Evolutionary conservation across 2,329 filamentous ascomycete genomes (phyloP), one percentile per base, ranked within the genome.

Genomic region (Fusarium acutatum): DNA sequence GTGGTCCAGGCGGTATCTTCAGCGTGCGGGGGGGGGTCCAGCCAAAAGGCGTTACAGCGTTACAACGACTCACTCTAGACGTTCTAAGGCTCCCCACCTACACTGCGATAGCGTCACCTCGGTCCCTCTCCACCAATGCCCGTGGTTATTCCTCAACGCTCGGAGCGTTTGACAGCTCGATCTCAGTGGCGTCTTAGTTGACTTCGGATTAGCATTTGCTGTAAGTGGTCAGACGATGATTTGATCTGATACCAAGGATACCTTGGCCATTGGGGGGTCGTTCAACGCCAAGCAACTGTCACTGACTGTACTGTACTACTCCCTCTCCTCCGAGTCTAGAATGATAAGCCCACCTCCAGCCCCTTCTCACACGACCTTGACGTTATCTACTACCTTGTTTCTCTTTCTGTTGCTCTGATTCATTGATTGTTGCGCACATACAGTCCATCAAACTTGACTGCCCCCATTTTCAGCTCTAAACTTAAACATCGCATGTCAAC

Each of bases 301-400:
- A 74, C 63, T 64, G 61, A 71, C 44, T 44, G 58, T 64, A 71
- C 44, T 44, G 50, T 64, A 63, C 47, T 53, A 44, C 64, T 62
- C 47, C 44, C 32, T 30, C 35, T 32, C 37, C 20, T 24, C 35
- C 30, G 38, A 41, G 50, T 32, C 64, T 54, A 70, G 53, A 58
- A 73, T 74, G 75, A 78, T 78, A 75, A 78, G 75, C 76, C 69
- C 71, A 73, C 73, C 59, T 72, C 64, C 71, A 66, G 71, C 71
- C 75, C 71, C 73, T 73, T 73, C 68, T 66, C 67, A 62, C 67
- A 53, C 52, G 56, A 69, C 46, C 60, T 69, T 38, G 59, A 67
- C 41, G 41, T 68, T 68, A 44, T 66, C 64, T 64, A 52, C 44
- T 49, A 34, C 41, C 38, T 49, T 61, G 34, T 62, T 54, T n/a